Percentiles rank a stretch among this genome's conserved stretches.
Conservation (phyloP, 192 early-diverging fungal genomes). For the Jimgerdemannia lactiflua region DNA sequence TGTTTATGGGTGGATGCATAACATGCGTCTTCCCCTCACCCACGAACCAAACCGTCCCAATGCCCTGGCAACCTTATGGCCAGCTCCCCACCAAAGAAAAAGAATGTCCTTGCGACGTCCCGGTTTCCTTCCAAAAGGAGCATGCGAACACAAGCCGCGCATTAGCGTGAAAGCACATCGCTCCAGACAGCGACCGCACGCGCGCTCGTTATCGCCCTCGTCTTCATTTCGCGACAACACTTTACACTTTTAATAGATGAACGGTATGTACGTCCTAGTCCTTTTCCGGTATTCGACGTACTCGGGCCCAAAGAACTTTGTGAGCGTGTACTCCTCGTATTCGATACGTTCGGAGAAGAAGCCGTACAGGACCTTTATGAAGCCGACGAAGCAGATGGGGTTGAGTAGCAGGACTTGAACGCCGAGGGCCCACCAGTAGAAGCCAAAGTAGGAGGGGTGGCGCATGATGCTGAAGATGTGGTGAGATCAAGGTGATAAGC, state of each 20-base stretch:
- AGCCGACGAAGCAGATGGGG: conserved; percentile 68
- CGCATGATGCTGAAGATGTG: conserved; percentile 58
- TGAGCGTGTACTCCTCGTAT: conserved; percentile 75
- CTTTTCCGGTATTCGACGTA: conserved; percentile 66
- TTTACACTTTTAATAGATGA: conserved; percentile 40
- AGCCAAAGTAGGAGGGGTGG: conserved; percentile 95
- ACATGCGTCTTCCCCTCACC: too few species aligned
- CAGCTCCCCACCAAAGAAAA: too few species aligned
- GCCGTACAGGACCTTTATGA: conserved; percentile 55
- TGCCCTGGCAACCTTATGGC: too few species aligned
- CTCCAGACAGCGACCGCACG: too few species aligned
- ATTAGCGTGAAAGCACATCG: too few species aligned
- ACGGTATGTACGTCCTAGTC: conserved; percentile 69
- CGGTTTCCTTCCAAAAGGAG: too few species aligned
- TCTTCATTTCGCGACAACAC: too few species aligned
- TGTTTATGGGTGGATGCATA: too few species aligned
- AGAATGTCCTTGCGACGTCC: too few species aligned
- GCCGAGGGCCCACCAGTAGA: conserved; percentile 87
- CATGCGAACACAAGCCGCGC: too few species aligned
- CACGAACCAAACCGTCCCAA: too few species aligned
- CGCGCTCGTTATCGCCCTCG: too few species aligned
- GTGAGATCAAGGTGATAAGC: not conserved
- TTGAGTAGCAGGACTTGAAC: conserved; percentile 80
- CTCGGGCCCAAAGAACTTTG: conserved; percentile 78
- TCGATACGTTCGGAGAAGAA: conserved; percentile 81